Evolutionary conservation across 345 rosid species (phyloP), one percentile per base, ranked within the genome.

Genomic region (Salix viminalis): DNA sequence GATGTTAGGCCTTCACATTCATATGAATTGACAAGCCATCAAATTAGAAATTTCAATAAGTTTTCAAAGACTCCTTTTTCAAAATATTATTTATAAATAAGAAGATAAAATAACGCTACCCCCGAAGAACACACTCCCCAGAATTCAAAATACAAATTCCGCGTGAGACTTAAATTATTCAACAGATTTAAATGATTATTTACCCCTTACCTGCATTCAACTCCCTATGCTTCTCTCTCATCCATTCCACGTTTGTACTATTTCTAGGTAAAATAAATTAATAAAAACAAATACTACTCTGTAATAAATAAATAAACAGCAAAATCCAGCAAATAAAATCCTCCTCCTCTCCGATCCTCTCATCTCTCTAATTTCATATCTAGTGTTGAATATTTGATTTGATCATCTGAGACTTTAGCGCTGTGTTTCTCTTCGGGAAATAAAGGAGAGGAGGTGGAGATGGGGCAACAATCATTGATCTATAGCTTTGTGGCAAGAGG

Each of bases 401-500:
- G 42, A 21, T 41, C 28, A 21, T 68, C 48, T n/a, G 71, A 26
- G 48, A 15, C 21, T 16, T 18, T 39, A 24, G 72, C 64, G 32
- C 26, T 56, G 39, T 46, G 39, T 71, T 46, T 41, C 21, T 48
- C 16, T 7, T 23, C 14, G 68, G n/a, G 65, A 28, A 54, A 39
- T 5, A 60, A 23, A 26, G 4, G 39, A 36, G 16, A 76, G 28
- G 56, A 26, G 70, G 61, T 21, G 54, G 32, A 19, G 66, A 77
- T 77, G 84, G 80, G 84, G 23, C 84, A 81, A 24, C 77, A 77
- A 30, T 67, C 84, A 67, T 30, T 81, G 71, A 81, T 81, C 77
- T 81, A 81, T 58, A 73, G 80, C 74, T 81, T 81, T 26, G 84
- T 81, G 75, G 84, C 84, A n/a, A 61, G 84, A 64, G 84, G 84